These are phyloP conservation scores for Candida lessepsii DNA, from an alignment of 805 yeast genomes.

Conservation along the genomic window DNA sequence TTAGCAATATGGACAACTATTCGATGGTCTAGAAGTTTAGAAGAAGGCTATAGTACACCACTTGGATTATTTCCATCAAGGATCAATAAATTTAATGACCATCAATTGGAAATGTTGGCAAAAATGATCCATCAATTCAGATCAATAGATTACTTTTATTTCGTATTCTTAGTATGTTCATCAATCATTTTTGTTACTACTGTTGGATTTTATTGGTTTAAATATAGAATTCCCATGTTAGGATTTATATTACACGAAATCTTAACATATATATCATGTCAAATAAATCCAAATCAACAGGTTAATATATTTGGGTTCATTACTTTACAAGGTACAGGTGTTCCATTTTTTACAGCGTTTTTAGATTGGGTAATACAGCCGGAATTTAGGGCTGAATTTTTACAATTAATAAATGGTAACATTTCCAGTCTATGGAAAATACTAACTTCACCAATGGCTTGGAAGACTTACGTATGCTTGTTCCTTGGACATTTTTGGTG, in stretches of 20 bases:
- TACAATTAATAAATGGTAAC: conserved; percentile 10
- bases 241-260: conserved; percentile 28
- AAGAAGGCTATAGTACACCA: conserved; percentile 21
- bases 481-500: conserved; percentile 34
- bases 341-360: conserved; percentile 10
- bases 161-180: conserved; percentile 22
- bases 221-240: conserved; percentile 15
- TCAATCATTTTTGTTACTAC: conserved; percentile 23
- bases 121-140: conserved; percentile 18
- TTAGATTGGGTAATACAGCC: conserved; percentile 7
- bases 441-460: conserved; percentile 14
- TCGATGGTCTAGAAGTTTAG: conserved; percentile 23
- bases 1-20: conserved; percentile 16
- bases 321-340: conserved; percentile 8
- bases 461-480: conserved; percentile 18
- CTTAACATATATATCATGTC: conserved; percentile 30
- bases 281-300: conserved; percentile 21
- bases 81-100: conserved; percentile 16
- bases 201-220: conserved; percentile 17
- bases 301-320: conserved; percentile 12
- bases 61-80: conserved; percentile 23
- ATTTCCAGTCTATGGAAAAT: conserved; percentile 4
- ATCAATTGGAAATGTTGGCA: conserved; percentile 17
- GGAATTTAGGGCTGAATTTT: conserved; percentile 3
- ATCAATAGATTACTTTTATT: conserved; percentile 32